Evolutionary conservation across 2,329 filamentous ascomycete species (phyloP), one percentile per base, ranked within the genome.

Genomic region (Claviceps quebecensis): DNA sequence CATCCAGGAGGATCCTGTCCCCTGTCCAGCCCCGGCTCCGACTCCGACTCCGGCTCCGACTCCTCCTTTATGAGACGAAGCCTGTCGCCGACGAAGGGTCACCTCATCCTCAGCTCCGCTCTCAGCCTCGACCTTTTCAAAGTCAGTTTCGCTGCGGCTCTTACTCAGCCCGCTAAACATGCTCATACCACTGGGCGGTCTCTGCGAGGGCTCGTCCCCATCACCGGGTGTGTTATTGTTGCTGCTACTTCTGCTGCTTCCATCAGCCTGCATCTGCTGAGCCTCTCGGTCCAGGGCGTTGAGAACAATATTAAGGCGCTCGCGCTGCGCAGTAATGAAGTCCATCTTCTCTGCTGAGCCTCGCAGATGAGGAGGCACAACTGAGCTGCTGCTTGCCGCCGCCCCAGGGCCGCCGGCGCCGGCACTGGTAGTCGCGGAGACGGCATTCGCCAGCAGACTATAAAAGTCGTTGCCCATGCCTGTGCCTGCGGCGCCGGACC

Each of bases 121-220:
- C 62, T 90, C 85, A 37, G 83, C 81, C 55, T 93, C 86, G 58
- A 94, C 87, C 64, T 87, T 86, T 62, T 95, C 89, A 62, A 96
- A 96, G 59, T 95, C 91, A 19, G 78, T 80, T 63, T 95, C 89
- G 65, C 87, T 94, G 56, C 82, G 81, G 62, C 86, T 91, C 70
- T 91, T 91, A 59, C 80, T 84, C 60, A 95, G 69, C 3, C 72
- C 80, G 55, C 75, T 77, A 59, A 67, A 67, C 48, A 65, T 65
- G 57, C 72, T 74, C 46, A 72, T 65, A n/a, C 74, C 72, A 64
- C 72, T 72, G 54, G 71, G 65, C 34, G 69, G 71, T 49, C 74
- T 68, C 55, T 72, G 66, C 3, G 65, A 60, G 19, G 61, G 59
- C 16, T 64, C 63, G 3, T 67, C 63, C 40, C 64, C 63, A 16